Conservation (phyloP, 2,329 filamentous ascomycete genomes). For the Colletotrichum tofieldiae region DNA sequence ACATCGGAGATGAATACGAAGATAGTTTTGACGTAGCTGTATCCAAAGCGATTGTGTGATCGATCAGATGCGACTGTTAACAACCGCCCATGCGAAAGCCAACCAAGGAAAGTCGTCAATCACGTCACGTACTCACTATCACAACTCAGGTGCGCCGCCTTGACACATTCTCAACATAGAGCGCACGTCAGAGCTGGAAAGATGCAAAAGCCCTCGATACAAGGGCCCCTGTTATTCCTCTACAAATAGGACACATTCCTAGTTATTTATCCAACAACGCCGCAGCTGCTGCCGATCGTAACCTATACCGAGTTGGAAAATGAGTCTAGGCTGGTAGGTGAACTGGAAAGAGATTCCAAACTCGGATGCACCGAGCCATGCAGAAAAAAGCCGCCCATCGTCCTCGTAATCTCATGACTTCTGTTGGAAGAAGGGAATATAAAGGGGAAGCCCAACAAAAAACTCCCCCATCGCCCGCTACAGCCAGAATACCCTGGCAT, state of each 20-base stretch:
- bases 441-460: not conserved
- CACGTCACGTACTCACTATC: not conserved
- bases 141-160: not conserved
- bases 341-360: not conserved
- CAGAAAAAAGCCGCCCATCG: conserved; percentile 9
- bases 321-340: not conserved
- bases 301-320: not conserved
- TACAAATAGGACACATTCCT: not conserved
- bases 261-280: not conserved
- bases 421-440: conserved; percentile 6
- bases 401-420: conserved; percentile 30
- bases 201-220: not conserved
- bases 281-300: not conserved
- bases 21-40: not conserved
- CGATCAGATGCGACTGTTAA: not conserved
- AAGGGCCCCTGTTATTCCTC: not conserved
- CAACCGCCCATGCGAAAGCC: not conserved
- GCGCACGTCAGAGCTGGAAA: not conserved
- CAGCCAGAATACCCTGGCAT: conserved; percentile 3
- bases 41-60: not conserved
- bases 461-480: conserved; percentile 38
- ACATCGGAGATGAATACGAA: not conserved
- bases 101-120: not conserved
- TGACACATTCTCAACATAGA: not conserved
- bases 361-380: conserved; percentile 6